Evolutionary conservation across 306 rosid species (phyloP), one percentile per base, ranked within the genome.

Genomic region (Biancaea sappan): DNA sequence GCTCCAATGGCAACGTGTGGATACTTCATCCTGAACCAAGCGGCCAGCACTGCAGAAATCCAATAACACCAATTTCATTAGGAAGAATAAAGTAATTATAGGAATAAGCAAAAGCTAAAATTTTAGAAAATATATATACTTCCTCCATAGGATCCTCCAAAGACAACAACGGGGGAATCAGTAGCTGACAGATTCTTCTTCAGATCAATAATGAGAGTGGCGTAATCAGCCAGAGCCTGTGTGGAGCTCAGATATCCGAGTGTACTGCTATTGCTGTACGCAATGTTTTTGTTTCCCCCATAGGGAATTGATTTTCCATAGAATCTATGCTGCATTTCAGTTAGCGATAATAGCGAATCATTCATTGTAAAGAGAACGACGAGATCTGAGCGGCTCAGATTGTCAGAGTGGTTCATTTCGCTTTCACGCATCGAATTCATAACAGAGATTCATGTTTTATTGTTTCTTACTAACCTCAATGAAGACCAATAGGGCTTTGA

Each of bases 121-220:
- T n/a, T n/a, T n/a, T n/a, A n/a, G n/a, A n/a, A n/a, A n/a, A 16
- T 15, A 32, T 34, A 31, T 14, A 38, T 88, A 87, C 97, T 93
- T 93, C 98, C 93, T 66, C 98, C 97, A 16, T 93, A 93, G 77
- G 98, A 93, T 59, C 98, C 98, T 60, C 96, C 98, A 26, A 89
- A 89, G 2, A 89, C 93, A 22, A 91, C 90, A 52, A 91, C 96
- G 21, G 98, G 93, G n/a, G 92, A 89, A 5, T 93, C 83, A 7
- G 31, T 37, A 19, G 92, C 92, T 50, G 89, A 64, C 48, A 88
- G 77, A 69, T 89, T 94, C 25, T 77, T 82, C 86, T 94, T 89
- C 34, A 94, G 68, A 77, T 89, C 91, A 67, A 77, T 48, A 2
- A 93, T 88, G 65, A 93, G 85, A 60, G 88, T 77, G 0, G 97